phyloP scores from a whole-genome alignment of 2,329 filamentous ascomycete genomes.

The Colletotrichum echinochloae region DNA sequence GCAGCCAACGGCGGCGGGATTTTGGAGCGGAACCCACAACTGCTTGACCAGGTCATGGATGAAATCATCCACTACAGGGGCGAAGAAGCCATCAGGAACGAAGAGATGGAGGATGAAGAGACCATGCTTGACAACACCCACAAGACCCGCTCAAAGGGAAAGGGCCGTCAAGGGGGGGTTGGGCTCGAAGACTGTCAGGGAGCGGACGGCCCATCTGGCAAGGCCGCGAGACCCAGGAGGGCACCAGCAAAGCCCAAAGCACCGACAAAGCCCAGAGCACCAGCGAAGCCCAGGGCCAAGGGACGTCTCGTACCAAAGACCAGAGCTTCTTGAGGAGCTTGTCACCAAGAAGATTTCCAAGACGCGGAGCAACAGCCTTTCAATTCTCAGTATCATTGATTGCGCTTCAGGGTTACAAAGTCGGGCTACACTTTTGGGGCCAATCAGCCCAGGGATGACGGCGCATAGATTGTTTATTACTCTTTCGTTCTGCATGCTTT shows the following conservation, averaged over 20 bases:
- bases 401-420: background rate
- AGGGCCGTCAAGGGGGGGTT: background rate
- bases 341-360: background rate
- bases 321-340: conserved; percentile 14
- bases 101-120: conserved; percentile 36
- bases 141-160: background rate
- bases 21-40: conserved; percentile 34
- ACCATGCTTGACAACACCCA: background rate
- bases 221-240: conserved; percentile 8
- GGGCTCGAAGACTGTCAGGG: background rate
- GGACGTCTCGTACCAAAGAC: background rate
- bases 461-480: conserved; percentile 20
- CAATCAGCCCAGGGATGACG: conserved; percentile 16
- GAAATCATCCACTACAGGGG: conserved; percentile 41
- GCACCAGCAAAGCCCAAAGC: background rate
- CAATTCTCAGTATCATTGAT: background rate
- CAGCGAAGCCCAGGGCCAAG: conserved; percentile 3
- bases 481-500: background rate
- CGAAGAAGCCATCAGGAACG: conserved; percentile 31
- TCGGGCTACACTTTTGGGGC: background rate
- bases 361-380: background rate
- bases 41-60: conserved; percentile 38
- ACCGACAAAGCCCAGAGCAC: conserved; percentile 2
- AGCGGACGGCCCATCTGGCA: background rate
- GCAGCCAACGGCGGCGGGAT: conserved; percentile 36